Evolutionary conservation across 495 filamentous ascomycete genomes (phyloP).

Genomic region (Xylaria sp.): DNA sequence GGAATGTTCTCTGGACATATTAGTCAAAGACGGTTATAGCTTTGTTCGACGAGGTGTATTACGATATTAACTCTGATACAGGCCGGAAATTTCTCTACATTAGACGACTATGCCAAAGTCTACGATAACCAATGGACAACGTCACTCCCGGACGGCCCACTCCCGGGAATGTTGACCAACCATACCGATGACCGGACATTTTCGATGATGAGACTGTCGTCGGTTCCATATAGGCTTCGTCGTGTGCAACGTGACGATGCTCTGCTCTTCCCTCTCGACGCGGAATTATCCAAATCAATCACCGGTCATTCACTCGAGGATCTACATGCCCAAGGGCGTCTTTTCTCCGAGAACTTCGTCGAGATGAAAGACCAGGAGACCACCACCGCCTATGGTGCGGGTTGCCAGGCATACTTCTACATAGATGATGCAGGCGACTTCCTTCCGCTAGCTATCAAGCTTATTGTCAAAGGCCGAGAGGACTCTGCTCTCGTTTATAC

Average conservation of each 20-base stretch:
- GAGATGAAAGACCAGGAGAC: slow-evolving; percentile 36
- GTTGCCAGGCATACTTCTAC: slow-evolving; percentile 49
- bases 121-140: slow-evolving; percentile 44
- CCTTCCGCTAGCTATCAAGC: slow-evolving; percentile 46
- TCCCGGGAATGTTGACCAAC: slow-evolving; percentile 43
- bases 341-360: slow-evolving; percentile 44
- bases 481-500: slow-evolving; percentile 45
- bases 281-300: slow-evolving; percentile 31
- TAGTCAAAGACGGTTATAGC: background rate
- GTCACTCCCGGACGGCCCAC: slow-evolving; percentile 37
- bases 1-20: background rate
- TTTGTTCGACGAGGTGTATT: background rate
- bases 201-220: slow-evolving; percentile 48
- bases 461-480: slow-evolving; percentile 37
- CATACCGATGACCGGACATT: slow-evolving; percentile 49
- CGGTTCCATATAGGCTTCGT: slow-evolving; percentile 40
- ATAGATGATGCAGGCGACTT: slow-evolving; percentile 41
- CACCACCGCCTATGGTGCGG: slow-evolving; percentile 38
- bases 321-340: slow-evolving; percentile 36
- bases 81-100: slow-evolving; percentile 34
- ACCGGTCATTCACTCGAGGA: slow-evolving; percentile 32
- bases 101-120: slow-evolving; percentile 40
- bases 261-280: slow-evolving; percentile 42
- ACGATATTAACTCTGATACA: slow-evolving; percentile 19
- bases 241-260: slow-evolving; percentile 40